These are phyloP conservation scores for Artemisia tridentata DNA, from an alignment of 129 eudicot genomes.

Conservation along the genomic window DNA sequence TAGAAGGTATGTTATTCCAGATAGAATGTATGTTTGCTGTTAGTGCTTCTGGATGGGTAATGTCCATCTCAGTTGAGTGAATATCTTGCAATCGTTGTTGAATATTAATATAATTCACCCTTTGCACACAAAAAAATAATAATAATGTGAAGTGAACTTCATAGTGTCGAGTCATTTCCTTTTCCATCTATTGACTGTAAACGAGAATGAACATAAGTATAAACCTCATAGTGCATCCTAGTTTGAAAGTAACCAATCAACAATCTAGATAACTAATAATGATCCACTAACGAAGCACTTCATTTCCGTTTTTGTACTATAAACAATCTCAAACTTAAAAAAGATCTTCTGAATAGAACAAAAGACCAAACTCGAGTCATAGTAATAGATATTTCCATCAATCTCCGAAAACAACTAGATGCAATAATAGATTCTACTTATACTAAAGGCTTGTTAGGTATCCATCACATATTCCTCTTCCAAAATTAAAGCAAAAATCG, in stretches of 20 bases:
- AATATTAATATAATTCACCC: too few relatives aligned
- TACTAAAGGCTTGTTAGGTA: neutral
- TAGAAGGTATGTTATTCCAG: too few relatives aligned
- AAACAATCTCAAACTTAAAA: neutral
- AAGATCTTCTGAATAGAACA: neutral
- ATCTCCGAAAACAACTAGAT: neutral
- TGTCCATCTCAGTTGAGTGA: too few relatives aligned
- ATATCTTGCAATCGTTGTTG: too few relatives aligned
- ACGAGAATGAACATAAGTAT: neutral
- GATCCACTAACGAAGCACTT: constrained; percentile 20
- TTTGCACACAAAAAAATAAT: too few relatives aligned
- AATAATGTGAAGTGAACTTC: constrained; percentile 9
- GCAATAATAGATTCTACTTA: constrained; percentile 4
- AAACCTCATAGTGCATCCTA: constrained; percentile 17
- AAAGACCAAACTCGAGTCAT: neutral
- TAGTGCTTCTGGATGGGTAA: too few relatives aligned
- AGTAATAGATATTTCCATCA: too few relatives aligned
- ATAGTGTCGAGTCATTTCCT: neutral
- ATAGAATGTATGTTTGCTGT: too few relatives aligned
- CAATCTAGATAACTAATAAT: constrained; percentile 4
- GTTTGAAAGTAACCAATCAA: constrained; percentile 9
- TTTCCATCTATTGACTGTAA: constrained; percentile 9
- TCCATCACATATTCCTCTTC: constrained; percentile 2
- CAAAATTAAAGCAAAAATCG: neutral
- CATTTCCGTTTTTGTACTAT: constrained; percentile 1